Base-by-base conservation (phyloP, 495 filamentous ascomycete species). In the Cercophora scortea region DNA sequence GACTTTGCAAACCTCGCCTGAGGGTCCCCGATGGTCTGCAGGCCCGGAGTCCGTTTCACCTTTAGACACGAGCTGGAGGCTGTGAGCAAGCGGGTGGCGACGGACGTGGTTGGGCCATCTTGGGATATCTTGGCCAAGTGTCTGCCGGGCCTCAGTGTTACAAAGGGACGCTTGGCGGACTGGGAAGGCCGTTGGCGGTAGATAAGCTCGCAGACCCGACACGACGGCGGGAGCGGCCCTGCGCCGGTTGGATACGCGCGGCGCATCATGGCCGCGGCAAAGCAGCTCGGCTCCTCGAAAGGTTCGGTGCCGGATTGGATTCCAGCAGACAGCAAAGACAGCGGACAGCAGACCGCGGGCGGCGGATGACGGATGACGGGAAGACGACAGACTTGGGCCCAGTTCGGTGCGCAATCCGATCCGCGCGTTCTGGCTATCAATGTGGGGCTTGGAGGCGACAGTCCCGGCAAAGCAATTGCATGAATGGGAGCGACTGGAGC, bases 141-240 rank as follows among this genome's bases (percentile, higher is more conserved):
- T 54, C 25, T 55, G 43, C 51, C 43, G 48, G 55, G 25, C 32
- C 54, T 46, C 40, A 59, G 56, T 49, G 57, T 55, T 25, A 58
- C 56, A 33, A 61, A 52, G 40, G 57, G 32, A 11, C 59, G 44
- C 49, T 62, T 62, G 51, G 59, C 57, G 19, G 58, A 44, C 11
- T 36, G 55, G 25, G 48, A 17, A 43, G 48, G 39, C 45, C 55
- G 57, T 15, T 46, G 57, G 32, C 51, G 53, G 19, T 49, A 45
- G 48, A 60, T 46, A 51, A 63, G 47, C 47, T 54, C 58, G 52
- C 66, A 65, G 38, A 59, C 42, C 50, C 57, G 66, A 52, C 60
- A 63, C 40, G 62, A 49, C 42, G 45, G 60, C 32, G 51, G 53
- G 25, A 45, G 60, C 32, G 51, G 53, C 18, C 52, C 51, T 19